These are phyloP conservation scores for Aspergillus sclerotiicarbonarius DNA, from an alignment of 495 filamentous ascomycete genomes.

Conservation along the genomic window DNA sequence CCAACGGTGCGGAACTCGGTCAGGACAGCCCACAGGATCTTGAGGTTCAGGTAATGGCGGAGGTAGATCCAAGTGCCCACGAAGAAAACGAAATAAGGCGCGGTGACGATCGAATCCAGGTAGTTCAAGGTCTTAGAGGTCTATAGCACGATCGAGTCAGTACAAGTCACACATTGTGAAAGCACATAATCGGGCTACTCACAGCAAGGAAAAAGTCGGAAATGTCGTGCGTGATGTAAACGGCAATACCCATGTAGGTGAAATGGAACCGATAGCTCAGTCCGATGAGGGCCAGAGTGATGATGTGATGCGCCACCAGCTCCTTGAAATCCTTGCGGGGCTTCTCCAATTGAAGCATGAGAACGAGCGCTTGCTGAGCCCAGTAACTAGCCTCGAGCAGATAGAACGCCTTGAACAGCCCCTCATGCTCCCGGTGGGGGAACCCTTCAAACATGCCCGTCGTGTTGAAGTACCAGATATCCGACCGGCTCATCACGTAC, in stretches of 20 bases:
- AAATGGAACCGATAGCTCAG: slow-evolving; percentile 97
- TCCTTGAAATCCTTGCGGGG: slow-evolving; percentile 96
- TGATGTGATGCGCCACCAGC: slow-evolving; percentile 90
- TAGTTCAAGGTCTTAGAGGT: slow-evolving; percentile 96
- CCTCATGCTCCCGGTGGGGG: slow-evolving; percentile 83
- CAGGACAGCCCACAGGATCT: slow-evolving; percentile 79
- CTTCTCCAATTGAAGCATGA: slow-evolving; percentile 88
- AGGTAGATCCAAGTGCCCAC: slow-evolving; percentile 86
- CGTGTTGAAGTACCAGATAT: slow-evolving; percentile 98
- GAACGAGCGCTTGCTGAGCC: slow-evolving; percentile 91
- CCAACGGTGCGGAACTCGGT: slow-evolving; percentile 88
- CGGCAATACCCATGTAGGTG: slow-evolving; percentile 93
- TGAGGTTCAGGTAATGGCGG: slow-evolving; percentile 86
- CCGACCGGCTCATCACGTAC: slow-evolving; percentile 86
- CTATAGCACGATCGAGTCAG: slow-evolving; percentile 35
- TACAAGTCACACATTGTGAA: neutral
- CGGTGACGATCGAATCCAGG: slow-evolving; percentile 70
- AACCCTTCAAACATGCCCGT: slow-evolving; percentile 86
- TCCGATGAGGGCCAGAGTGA: slow-evolving; percentile 83
- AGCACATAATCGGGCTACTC: slow-evolving; percentile 36
- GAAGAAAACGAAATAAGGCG: slow-evolving; percentile 83
- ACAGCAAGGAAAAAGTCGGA: slow-evolving; percentile 96
- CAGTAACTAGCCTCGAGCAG: slow-evolving; percentile 94
- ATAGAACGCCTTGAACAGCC: slow-evolving; percentile 94
- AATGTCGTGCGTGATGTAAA: slow-evolving; percentile 96